Conservation (phyloP, 2,329 filamentous ascomycete species). For the Sclerotinia subarctica region DNA sequence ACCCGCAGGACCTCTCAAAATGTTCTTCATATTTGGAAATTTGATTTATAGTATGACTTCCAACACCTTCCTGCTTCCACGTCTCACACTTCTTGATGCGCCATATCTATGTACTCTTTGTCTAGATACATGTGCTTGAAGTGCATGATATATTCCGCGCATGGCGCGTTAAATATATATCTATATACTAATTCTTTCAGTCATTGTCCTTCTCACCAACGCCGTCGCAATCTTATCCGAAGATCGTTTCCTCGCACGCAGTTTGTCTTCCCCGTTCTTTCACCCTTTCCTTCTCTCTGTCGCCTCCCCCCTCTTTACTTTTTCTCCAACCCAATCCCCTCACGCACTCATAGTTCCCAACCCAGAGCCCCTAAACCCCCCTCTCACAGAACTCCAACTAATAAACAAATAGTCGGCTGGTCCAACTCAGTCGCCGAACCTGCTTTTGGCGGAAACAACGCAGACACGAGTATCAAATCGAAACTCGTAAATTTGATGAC, state of each 20-base stretch:
- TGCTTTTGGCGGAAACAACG: constrained; percentile 64
- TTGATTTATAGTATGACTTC: constrained; percentile 64
- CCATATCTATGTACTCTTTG: background rate
- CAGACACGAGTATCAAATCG: constrained; percentile 77
- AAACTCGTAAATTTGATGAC: constrained; percentile 88
- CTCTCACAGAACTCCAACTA: constrained; percentile 4
- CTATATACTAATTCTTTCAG: constrained; percentile 43
- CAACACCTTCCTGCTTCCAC: background rate
- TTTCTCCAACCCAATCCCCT: background rate
- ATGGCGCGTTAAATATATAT: background rate
- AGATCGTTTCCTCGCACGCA: constrained; percentile 85
- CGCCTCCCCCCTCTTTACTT: no score
- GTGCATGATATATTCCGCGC: background rate
- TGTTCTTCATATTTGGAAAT: constrained; percentile 66
- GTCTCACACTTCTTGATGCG: background rate
- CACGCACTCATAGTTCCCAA: no score
- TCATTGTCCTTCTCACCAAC: constrained; percentile 85
- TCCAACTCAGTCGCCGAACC: constrained; percentile 66
- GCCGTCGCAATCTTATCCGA: constrained; percentile 91
- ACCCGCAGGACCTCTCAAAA: constrained; percentile 43
- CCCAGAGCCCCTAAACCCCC: background rate
- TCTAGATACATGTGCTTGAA: background rate
- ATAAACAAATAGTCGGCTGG: constrained; percentile 66
- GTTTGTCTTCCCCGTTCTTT: constrained; percentile 44
- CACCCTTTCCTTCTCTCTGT: background rate